Conservation (phyloP, 805 yeast genomes). For the Kazachstania psychrophila region DNA sequence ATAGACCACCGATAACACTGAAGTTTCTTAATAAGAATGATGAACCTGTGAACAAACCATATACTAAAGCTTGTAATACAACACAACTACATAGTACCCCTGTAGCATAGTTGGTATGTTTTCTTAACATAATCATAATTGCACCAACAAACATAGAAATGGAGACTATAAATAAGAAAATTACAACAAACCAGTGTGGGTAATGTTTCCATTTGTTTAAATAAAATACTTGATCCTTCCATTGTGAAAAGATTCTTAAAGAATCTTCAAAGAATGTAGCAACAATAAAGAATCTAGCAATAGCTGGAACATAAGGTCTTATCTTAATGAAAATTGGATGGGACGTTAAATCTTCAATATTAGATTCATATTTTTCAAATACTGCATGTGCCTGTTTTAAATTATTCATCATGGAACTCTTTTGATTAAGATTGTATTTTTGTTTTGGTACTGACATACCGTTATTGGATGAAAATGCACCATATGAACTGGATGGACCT, state of each 20-base stretch:
- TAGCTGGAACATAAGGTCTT: conserved; percentile 72
- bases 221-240: conserved; percentile 85
- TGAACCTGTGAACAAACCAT: conserved; percentile 76
- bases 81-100: conserved; percentile 62
- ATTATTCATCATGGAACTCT: not conserved
- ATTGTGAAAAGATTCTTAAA: conserved; percentile 71
- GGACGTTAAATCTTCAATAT: conserved; percentile 38
- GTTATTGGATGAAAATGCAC: not conserved
- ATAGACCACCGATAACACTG: conserved; percentile 84
- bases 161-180: conserved; percentile 58
- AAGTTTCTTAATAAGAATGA: conserved; percentile 78
- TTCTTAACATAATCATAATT: conserved; percentile 57
- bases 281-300: conserved; percentile 84
- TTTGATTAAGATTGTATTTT: not conserved
- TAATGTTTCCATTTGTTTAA: conserved; percentile 69
- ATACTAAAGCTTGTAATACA: conserved; percentile 72
- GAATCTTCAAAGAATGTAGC: conserved; percentile 92
- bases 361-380: conserved; percentile 4
- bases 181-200: conserved; percentile 67
- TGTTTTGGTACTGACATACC: not conserved
- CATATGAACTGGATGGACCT: conserved; percentile 2
- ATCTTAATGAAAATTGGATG: conserved; percentile 37
- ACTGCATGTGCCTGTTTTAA: not conserved
- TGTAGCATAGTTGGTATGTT: conserved; percentile 61
- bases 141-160: conserved; percentile 67